These are phyloP conservation scores for Coniella lustricola DNA, from an alignment of 2,329 filamentous ascomycete genomes.

Conservation along the genomic window DNA sequence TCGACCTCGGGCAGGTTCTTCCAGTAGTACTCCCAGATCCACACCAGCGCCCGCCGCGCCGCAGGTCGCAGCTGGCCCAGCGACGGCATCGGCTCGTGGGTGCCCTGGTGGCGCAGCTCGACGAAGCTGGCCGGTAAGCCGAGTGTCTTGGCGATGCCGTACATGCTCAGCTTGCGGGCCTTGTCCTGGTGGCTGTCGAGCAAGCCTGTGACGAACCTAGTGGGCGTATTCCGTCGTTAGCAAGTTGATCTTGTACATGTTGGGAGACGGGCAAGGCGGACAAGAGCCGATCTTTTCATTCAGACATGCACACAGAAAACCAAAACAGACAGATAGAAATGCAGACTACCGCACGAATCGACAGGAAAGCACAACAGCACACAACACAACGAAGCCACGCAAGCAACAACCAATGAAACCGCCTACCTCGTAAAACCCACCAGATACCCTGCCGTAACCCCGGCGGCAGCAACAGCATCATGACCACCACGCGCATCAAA, in stretches of 20 bases:
- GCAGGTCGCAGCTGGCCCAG: slow-evolving; percentile 65
- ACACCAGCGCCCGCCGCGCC: slow-evolving; percentile 62
- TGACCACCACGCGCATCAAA: slow-evolving; percentile 44
- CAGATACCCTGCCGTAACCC: slow-evolving; percentile 60
- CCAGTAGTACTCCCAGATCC: slow-evolving; percentile 94
- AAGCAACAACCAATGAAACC: not conserved
- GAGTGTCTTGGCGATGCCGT: slow-evolving; percentile 60
- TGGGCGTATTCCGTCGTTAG: not conserved
- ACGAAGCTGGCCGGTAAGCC: slow-evolving; percentile 73
- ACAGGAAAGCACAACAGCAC: slow-evolving; percentile 3
- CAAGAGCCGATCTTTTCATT: no score
- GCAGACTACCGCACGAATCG: no score
- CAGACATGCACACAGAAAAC: no score
- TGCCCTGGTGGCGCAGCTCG: slow-evolving; percentile 81
- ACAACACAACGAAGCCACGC: no score
- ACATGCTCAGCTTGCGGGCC: slow-evolving; percentile 64
- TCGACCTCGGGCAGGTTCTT: slow-evolving; percentile 33
- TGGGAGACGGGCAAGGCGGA: no score
- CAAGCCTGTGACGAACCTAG: slow-evolving; percentile 72
- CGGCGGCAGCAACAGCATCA: slow-evolving; percentile 21
- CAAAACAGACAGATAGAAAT: no score
- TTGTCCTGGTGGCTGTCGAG: slow-evolving; percentile 67
- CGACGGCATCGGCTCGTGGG: slow-evolving; percentile 79
- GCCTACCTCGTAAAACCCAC: slow-evolving; percentile 67
- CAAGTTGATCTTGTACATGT: not conserved